These are phyloP conservation scores for Alternaria sp. DNA, from an alignment of 2,329 filamentous ascomycete species.

Conservation along the genomic window DNA sequence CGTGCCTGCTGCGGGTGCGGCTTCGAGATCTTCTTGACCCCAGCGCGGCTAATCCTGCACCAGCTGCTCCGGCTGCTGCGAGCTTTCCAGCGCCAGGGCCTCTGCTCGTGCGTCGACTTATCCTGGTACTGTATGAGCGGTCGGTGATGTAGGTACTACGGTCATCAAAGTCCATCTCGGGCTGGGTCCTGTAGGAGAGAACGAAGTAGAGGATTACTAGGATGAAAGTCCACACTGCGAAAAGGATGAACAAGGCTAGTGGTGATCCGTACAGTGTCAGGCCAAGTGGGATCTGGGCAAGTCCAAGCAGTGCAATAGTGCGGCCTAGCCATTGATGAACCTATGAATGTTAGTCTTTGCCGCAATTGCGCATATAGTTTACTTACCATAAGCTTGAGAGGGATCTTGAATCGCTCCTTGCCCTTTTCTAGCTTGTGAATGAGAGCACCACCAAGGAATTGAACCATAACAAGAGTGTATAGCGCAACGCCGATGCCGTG, in stretches of 20 bases:
- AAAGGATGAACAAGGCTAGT: slow-evolving; percentile 82
- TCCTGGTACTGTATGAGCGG: slow-evolving; percentile 51
- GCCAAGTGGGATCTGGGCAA: slow-evolving; percentile 86
- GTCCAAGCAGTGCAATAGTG: slow-evolving; percentile 76
- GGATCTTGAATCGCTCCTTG: slow-evolving; percentile 60
- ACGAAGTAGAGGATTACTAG: slow-evolving; percentile 80
- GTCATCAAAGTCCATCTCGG: slow-evolving; percentile 60
- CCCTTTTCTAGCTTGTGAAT: slow-evolving; percentile 63
- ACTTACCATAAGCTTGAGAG: slow-evolving; percentile 64
- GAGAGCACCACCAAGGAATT: slow-evolving; percentile 72
- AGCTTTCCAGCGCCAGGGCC: slow-evolving; percentile 53
- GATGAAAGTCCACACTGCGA: slow-evolving; percentile 75
- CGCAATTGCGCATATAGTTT: not conserved
- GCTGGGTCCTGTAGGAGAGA: slow-evolving; percentile 73
- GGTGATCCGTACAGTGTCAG: slow-evolving; percentile 93
- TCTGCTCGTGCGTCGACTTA: slow-evolving; percentile 37
- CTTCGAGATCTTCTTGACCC: slow-evolving; percentile 49
- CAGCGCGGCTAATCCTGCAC: slow-evolving; percentile 64
- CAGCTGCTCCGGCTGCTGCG: slow-evolving; percentile 62
- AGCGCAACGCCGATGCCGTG: slow-evolving; percentile 84
- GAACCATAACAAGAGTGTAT: slow-evolving; percentile 73
- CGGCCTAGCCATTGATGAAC: slow-evolving; percentile 90
- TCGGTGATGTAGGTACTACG: slow-evolving; percentile 65
- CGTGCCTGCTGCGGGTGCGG: slow-evolving; percentile 39
- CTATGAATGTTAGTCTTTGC: slow-evolving; percentile 53